Conservation (phyloP, 1,284 basidiomycete genomes). For the Peniophora sp. region DNA sequence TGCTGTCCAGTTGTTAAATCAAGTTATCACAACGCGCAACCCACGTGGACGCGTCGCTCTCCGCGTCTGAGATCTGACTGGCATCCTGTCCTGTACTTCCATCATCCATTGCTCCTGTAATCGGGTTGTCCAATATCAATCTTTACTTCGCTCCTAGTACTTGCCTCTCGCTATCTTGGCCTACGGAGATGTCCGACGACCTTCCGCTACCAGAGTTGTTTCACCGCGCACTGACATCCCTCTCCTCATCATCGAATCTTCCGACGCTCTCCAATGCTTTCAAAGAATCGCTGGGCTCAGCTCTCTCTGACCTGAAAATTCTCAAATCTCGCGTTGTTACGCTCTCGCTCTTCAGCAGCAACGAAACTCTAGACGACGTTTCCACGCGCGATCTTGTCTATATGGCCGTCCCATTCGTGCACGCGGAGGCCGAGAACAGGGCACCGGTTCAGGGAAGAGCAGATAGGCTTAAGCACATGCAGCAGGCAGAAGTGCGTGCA, state of each 20-base stretch:
- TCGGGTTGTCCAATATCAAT: background rate
- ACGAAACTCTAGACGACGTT: constrained; percentile 82
- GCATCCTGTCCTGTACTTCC: too few relatives aligned
- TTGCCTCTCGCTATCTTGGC: background rate
- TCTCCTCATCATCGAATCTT: constrained; percentile 34
- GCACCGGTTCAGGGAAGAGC: constrained; percentile 49
- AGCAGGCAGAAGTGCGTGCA: constrained; percentile 50
- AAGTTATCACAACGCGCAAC: too few relatives aligned
- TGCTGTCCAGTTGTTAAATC: too few relatives aligned
- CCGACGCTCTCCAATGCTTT: constrained; percentile 42
- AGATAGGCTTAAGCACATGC: constrained; percentile 52
- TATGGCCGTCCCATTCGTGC: constrained; percentile 68
- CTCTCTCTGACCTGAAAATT: constrained; percentile 43
- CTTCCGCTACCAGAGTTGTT: constrained; percentile 33
- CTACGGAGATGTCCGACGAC: constrained; percentile 19
- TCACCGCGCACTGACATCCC: constrained; percentile 30
- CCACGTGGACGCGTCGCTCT: too few relatives aligned
- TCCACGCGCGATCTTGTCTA: constrained; percentile 77
- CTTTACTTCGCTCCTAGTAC: constrained; percentile 3
- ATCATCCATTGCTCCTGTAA: background rate
- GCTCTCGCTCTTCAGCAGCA: constrained; percentile 78
- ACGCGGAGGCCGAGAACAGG: constrained; percentile 67
- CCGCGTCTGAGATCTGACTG: too few relatives aligned
- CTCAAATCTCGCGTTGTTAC: constrained; percentile 42
- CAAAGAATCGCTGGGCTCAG: constrained; percentile 42